Evolutionary conservation across 1,139 yeast genomes (phyloP).

Genomic region (Kodamaea alishanica): DNA sequence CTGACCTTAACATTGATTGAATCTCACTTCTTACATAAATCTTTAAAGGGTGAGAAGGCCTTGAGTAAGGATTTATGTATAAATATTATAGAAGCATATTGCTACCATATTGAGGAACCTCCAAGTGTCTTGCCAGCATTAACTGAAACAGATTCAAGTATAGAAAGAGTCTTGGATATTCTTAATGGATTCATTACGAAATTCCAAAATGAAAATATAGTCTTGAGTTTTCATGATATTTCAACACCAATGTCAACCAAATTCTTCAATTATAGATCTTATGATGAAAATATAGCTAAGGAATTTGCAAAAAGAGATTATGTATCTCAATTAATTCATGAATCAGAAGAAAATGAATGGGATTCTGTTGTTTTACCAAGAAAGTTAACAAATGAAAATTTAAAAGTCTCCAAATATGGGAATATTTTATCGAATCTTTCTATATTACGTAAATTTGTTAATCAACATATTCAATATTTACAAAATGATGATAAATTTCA

Average conservation of each 20-base stretch:
- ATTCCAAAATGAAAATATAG: conserved; percentile 9
- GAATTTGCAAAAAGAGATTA: conserved; percentile 11
- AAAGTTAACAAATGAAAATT: conserved; percentile 21
- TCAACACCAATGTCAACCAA: conserved; percentile 29
- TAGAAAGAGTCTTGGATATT: conserved; percentile 32
- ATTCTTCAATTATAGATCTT: conserved; percentile 24
- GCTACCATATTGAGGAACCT: conserved; percentile 20
- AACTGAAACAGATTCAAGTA: conserved; percentile 20
- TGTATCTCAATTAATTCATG: conserved; percentile 11
- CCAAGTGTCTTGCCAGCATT: conserved; percentile 1
- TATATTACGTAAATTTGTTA: conserved; percentile 23
- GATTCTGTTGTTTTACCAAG: conserved; percentile 14
- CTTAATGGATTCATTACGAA: conserved; percentile 25
- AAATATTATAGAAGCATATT: conserved; percentile 36
- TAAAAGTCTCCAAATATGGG: conserved; percentile 25
- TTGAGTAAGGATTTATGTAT: conserved; percentile 33
- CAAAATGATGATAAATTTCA: conserved; percentile 14
- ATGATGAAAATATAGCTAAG: conserved; percentile 23
- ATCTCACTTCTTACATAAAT: conserved; percentile 33
- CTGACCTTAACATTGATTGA: conserved; percentile 36
- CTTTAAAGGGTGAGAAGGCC: conserved; percentile 31
- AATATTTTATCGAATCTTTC: conserved; percentile 32
- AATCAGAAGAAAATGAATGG: conserved; percentile 14
- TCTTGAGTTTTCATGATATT: conserved; percentile 29
- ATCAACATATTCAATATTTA: conserved; percentile 25